Base-by-base conservation (phyloP, 345 rosid species). In the Theobroma cacao region DNA sequence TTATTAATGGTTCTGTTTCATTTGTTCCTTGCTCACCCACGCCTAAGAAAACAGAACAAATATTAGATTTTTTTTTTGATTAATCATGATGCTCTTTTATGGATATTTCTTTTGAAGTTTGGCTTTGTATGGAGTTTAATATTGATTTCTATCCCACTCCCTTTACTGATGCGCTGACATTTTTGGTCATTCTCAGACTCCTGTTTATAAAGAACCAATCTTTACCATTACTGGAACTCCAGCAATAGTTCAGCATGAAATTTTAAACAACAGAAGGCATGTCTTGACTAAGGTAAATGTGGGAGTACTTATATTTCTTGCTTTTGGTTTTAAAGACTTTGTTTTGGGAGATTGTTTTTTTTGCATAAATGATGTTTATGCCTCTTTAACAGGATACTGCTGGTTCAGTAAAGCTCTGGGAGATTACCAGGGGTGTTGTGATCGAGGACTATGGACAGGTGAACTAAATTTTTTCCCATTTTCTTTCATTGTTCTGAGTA, bases 351-450 rank as follows among this genome's bases (percentile, higher is more conserved):
- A 66, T 41, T 33, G 55, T 43, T 68, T 58, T 68, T 58, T 14
- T 74, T 24, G n/a, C 79, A 59, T 59, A 74, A 83, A 78, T 71
- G 69, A 78, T 85, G 26, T 58, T 34, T 68, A 47, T 70, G 70
- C 26, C 52, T 62, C 30, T 84, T 78, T 85, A 74, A 79, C 82
- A 97, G 99, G 99, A 94, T 77, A 86, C 94, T 80, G 92, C 86
- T 80, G 98, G 94, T 83, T 85, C 95, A 5, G 98, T 97, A 77
- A 97, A 97, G 88, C 91, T 94, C 70, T 97, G 99, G 99, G 96
- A 97, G 87, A 87, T 94, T 65, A 97, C 98, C 22, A 87, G 84
- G 84, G 99, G 99, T 66, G 82, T 88, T 83, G 93, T 91, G 74
- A 85, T 93, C 74, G 93, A 93, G 83, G 99, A 97, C 88, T 93